phyloP scores from a whole-genome alignment of 129 eudicot species.

The Flaveria brownii region DNA sequence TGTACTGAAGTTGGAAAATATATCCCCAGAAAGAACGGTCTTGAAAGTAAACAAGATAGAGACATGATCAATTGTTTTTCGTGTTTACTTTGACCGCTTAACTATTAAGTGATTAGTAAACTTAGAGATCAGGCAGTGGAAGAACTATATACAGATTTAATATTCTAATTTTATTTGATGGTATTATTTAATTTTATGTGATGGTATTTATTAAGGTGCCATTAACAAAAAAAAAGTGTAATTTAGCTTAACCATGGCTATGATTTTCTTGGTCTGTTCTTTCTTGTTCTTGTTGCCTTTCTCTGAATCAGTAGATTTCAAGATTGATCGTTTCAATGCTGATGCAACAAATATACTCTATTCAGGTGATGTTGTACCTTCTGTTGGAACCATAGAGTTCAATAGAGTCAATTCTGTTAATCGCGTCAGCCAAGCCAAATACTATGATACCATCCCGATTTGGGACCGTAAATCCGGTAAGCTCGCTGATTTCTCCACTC shows the following conservation, averaged over 20 bases:
- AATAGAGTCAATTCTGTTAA: slow-evolving; percentile 22
- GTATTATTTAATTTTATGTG: neutral
- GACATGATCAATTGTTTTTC: neutral
- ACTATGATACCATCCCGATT: slow-evolving; percentile 37
- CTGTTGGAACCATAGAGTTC: slow-evolving; percentile 48
- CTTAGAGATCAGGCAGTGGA: too few relatives aligned
- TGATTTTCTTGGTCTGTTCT: slow-evolving; percentile 21
- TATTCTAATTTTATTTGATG: too few relatives aligned
- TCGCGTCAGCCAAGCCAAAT: slow-evolving; percentile 46
- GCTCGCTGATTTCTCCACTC: slow-evolving; percentile 50
- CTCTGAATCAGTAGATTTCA: slow-evolving; percentile 36
- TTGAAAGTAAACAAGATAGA: neutral
- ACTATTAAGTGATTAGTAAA: slow-evolving; percentile 17
- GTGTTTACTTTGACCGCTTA: neutral
- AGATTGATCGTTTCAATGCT: slow-evolving; percentile 33
- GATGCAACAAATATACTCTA: slow-evolving; percentile 38
- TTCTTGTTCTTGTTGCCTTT: slow-evolving; percentile 29
- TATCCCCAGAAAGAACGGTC: neutral
- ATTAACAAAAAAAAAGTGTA: too few relatives aligned
- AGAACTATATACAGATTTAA: too few relatives aligned
- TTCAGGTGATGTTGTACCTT: slow-evolving; percentile 44
- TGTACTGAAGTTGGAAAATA: neutral
- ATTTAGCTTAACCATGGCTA: slow-evolving; percentile 23
- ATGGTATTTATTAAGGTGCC: too few relatives aligned
- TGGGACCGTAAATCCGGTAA: slow-evolving; percentile 43